Base-by-base conservation (phyloP, 2,329 filamentous ascomycete genomes). In the Gnomoniopsis smithogilvyi region DNA sequence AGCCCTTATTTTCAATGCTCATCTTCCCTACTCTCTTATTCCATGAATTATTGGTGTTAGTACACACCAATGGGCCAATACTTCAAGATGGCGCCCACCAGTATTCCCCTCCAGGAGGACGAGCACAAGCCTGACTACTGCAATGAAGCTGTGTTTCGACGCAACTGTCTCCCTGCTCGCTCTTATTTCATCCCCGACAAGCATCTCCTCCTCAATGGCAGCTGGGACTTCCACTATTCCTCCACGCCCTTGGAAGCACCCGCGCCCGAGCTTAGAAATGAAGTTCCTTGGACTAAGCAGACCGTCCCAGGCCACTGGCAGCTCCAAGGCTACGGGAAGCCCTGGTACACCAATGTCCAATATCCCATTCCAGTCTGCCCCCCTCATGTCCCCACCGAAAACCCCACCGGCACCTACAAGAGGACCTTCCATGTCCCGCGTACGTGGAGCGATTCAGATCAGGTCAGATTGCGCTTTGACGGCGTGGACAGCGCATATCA, bases 401-500 rank as follows among this genome's bases (percentile, higher is more conserved):
- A 90, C 57, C 84, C 85, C 3, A 88, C 84, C 0, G 87, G 87
- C 7, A 82, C 80, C 0, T 90, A 90, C 66, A 73, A 80, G 15
- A 80, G 80, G 11, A 73, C 69, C 3, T 88, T 89, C 64, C 65
- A 72, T 1, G 74, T 88, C 3, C 84, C 84, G 0, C 57, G 70
- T 2, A 69, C 73, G 8, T 83, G 80, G 74, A 72, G 74, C 26
- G 66, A 67, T 11, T 67, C 72, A 57, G 67, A 64, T 6, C 83
- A 87, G 62, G 71, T 90, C 19, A 77, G 86, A 17, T 72, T 91
- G 22, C 77, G 88, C 12, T 91, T 90, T 61, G 88, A 91, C 56
- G 88, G 88, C 1, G 87, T 91, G 0, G 88, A 91, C 65, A 87
- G 85, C 65, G 84, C 87, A 0, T 91, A 87, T 65, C 86, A 90